Conservation (phyloP, 2,329 filamentous ascomycete genomes). For the Alternaria rosae region DNA sequence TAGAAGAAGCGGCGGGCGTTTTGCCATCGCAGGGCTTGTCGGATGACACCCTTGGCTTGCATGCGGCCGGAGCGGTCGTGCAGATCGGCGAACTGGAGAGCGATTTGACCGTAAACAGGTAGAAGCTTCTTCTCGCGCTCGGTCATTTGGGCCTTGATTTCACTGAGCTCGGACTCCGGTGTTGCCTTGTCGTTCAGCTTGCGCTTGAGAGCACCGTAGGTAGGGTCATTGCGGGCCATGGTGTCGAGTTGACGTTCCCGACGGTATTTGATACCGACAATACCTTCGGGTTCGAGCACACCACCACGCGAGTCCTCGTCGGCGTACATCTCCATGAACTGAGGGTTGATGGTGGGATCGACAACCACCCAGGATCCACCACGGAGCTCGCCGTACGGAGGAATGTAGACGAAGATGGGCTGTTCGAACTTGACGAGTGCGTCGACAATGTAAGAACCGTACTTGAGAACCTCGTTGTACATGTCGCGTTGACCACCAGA, state of each 20-base stretch:
- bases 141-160: conserved; percentile 83
- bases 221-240: conserved; percentile 90
- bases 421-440: conserved; percentile 98
- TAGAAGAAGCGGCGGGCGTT: conserved; percentile 98
- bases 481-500: conserved; percentile 99
- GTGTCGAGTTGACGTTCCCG: conserved; percentile 97
- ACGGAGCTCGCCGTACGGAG: conserved; percentile 93
- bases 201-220: conserved; percentile 84
- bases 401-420: conserved; percentile 98
- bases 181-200: conserved; percentile 73
- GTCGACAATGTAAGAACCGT: conserved; percentile 98
- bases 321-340: conserved; percentile 99
- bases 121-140: conserved; percentile 86
- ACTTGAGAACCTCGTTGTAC: conserved; percentile 99
- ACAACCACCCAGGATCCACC: conserved; percentile 99
- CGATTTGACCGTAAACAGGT: conserved; percentile 93
- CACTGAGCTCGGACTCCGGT: conserved; percentile 74
- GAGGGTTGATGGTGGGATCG: conserved; percentile 96
- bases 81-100: conserved; percentile 95
- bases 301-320: conserved; percentile 93
- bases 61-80: conserved; percentile 97
- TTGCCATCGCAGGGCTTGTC: conserved; percentile 81
- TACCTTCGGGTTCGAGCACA: conserved; percentile 97
- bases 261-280: conserved; percentile 98
- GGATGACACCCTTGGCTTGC: conserved; percentile 96